Evolutionary conservation across 106 monocot genomes (phyloP).

Genomic region (Posidonia australis): DNA sequence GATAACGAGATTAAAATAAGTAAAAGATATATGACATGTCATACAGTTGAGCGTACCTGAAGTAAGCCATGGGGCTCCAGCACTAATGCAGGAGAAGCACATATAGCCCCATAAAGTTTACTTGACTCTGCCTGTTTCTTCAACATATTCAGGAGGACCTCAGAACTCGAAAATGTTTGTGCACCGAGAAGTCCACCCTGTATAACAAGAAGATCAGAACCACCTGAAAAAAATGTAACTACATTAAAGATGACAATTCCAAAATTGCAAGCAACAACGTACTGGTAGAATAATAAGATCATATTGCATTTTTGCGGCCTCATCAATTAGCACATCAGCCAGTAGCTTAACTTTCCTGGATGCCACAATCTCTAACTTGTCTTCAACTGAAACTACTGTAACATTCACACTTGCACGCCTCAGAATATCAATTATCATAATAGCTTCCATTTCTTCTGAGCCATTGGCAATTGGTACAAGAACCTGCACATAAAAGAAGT

Average conservation of each 20-base stretch:
- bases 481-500: constrained; percentile 28
- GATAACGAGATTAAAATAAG: not conserved
- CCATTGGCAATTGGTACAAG: constrained; percentile 91
- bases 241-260: not conserved
- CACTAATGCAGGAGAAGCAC: constrained; percentile 81
- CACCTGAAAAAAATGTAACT: not conserved
- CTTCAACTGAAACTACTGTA: constrained; percentile 65
- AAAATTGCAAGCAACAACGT: constrained; percentile 11
- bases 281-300: constrained; percentile 85
- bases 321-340: constrained; percentile 64
- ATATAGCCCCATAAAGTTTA: constrained; percentile 59
- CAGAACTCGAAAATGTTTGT: constrained; percentile 48
- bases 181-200: constrained; percentile 69
- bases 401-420: constrained; percentile 66
- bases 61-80: constrained; percentile 79
- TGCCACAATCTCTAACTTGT: constrained; percentile 65
- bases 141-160: constrained; percentile 54
- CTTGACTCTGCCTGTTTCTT: constrained; percentile 57
- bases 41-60: constrained; percentile 26
- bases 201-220: not conserved
- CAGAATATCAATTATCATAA: constrained; percentile 75
- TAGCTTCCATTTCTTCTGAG: constrained; percentile 85
- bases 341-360: constrained; percentile 79
- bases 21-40: not conserved
- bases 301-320: constrained; percentile 46